phyloP scores from a whole-genome alignment of 2,329 filamentous ascomycete genomes.

The Blastomyces parvus region DNA sequence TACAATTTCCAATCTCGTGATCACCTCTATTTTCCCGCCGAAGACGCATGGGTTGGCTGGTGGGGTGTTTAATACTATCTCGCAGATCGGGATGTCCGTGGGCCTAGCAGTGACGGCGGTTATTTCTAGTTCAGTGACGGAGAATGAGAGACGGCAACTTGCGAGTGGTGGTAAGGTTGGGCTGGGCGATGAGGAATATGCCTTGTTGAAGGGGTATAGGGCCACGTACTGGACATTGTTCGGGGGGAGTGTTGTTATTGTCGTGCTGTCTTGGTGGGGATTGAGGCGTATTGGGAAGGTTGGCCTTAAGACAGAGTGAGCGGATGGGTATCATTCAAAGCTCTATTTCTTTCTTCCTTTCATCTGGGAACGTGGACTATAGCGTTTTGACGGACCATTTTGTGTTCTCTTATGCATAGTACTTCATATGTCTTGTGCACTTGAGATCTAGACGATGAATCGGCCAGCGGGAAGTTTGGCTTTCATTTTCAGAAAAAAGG shows the following conservation, averaged over 20 bases:
- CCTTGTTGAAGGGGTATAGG: constrained; percentile 44
- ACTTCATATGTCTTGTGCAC: background rate
- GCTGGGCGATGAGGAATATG: constrained; percentile 11
- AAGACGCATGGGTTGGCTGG: constrained; percentile 51
- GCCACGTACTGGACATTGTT: constrained; percentile 48
- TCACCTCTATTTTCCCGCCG: constrained; percentile 47
- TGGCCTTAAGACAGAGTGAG: constrained; percentile 35
- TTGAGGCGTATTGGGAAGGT: constrained; percentile 41
- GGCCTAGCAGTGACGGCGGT: constrained; percentile 45
- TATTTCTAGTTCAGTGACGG: constrained; percentile 24
- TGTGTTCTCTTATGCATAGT: background rate
- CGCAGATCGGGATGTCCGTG: constrained; percentile 47
- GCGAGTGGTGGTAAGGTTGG: constrained; percentile 21
- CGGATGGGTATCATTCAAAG: background rate
- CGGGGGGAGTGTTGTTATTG: constrained; percentile 35
- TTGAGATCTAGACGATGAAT: background rate
- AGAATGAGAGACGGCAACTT: background rate
- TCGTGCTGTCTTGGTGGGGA: constrained; percentile 34
- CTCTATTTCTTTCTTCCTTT: background rate
- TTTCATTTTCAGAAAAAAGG: background rate
- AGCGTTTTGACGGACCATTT: background rate
- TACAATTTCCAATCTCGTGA: constrained; percentile 46
- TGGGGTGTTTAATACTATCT: constrained; percentile 51
- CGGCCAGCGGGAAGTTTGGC: background rate
- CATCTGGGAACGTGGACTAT: background rate